A percentile compares a stretch with the other conserved stretches of the same genome.
These are phyloP conservation scores for Saccharomycopsis babjevae DNA, from an alignment of 805 yeast genomes.

Conservation along the genomic window DNA sequence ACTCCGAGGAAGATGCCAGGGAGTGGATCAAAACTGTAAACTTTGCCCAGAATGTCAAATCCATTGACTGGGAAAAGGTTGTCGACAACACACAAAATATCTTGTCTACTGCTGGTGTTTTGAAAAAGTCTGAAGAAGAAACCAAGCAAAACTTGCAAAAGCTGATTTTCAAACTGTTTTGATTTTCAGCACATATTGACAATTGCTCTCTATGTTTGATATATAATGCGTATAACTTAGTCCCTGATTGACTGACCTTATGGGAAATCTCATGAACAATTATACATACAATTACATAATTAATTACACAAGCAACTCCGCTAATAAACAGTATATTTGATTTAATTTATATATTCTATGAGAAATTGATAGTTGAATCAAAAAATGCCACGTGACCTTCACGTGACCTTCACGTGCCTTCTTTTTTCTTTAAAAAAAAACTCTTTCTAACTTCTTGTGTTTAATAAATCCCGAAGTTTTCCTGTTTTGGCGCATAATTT, in stretches of 20 bases:
- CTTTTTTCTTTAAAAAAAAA: too few relatives aligned
- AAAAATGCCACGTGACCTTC: background rate
- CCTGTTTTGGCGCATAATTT: background rate
- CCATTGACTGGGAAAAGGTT: slow-evolving; percentile 40
- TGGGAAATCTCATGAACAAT: too few relatives aligned
- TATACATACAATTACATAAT: too few relatives aligned
- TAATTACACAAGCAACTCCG: too few relatives aligned
- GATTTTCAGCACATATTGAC: background rate
- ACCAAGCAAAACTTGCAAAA: slow-evolving; percentile 25
- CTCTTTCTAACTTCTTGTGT: background rate
- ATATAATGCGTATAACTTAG: too few relatives aligned
- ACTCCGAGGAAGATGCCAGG: slow-evolving; percentile 63
- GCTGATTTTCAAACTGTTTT: slow-evolving; percentile 20
- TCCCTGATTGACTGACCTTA: too few relatives aligned
- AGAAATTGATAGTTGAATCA: too few relatives aligned
- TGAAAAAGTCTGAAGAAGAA: slow-evolving; percentile 26
- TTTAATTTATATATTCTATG: too few relatives aligned
- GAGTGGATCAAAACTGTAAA: slow-evolving; percentile 76
- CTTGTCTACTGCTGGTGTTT: slow-evolving; percentile 55
- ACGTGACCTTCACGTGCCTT: background rate
- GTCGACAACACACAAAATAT: slow-evolving; percentile 45
- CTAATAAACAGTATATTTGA: too few relatives aligned
- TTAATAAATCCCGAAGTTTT: background rate
- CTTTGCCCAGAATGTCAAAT: slow-evolving; percentile 40
- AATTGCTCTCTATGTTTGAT: too few relatives aligned